These are phyloP conservation scores for Colletotrichum liaoningense DNA, from an alignment of 2,329 filamentous ascomycete species.

Conservation along the genomic window DNA sequence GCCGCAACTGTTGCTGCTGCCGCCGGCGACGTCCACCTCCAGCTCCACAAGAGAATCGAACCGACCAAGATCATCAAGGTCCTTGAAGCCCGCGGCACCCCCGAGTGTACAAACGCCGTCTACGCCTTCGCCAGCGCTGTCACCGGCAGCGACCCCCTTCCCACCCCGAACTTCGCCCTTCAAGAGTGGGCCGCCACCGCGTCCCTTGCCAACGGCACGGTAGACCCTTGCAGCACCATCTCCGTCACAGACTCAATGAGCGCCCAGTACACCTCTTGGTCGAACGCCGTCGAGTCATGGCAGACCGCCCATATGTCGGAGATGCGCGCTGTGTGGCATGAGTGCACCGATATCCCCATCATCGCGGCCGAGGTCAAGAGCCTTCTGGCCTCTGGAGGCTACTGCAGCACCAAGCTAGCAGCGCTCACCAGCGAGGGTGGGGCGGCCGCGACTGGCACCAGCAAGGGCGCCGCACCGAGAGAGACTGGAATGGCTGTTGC, in stretches of 20 bases:
- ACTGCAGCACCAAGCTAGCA: background rate
- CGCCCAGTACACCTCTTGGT: background rate
- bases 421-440: background rate
- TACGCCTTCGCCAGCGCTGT: background rate
- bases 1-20: background rate
- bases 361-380: constrained; percentile 4
- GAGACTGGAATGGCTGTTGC: constrained; percentile 5
- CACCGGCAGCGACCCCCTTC: constrained; percentile 2
- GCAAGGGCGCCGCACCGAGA: background rate
- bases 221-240: background rate
- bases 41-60: constrained; percentile 2
- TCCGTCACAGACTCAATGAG: background rate
- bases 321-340: background rate
- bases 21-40: background rate
- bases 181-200: background rate
- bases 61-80: constrained; percentile 2
- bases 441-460: background rate
- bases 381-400: background rate
- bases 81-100: background rate
- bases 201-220: background rate
- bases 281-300: background rate
- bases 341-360: constrained; percentile 6
- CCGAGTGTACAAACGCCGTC: background rate
- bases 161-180: background rate
- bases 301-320: background rate